Evolutionary conservation across 805 yeast genomes (phyloP).

Genomic region (Cephaloascus albidus): DNA sequence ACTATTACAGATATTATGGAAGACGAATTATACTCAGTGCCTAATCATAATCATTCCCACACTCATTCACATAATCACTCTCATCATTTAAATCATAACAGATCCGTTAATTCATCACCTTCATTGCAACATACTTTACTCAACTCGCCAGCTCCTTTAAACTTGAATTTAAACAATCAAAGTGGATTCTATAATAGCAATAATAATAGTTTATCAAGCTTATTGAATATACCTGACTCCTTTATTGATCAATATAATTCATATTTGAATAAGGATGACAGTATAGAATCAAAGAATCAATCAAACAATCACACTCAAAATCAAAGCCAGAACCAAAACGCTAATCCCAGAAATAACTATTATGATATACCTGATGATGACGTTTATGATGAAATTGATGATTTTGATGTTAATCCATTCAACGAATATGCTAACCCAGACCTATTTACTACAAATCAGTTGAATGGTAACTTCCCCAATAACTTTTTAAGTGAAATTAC

Average conservation of each 20-base stretch:
- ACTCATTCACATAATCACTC: conserved; percentile 1
- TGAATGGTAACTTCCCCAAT: conserved; percentile 1
- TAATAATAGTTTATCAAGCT: conserved; percentile 14
- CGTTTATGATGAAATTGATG: background rate
- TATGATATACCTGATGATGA: conserved; percentile 5
- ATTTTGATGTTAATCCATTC: conserved; percentile 18
- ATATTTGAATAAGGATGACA: background rate
- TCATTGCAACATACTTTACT: conserved; percentile 3
- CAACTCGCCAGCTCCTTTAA: conserved; percentile 1
- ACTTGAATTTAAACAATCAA: background rate
- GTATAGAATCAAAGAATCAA: background rate
- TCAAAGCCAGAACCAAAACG: conserved; percentile 9
- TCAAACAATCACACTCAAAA: conserved; percentile 1
- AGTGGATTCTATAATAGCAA: conserved; percentile 1
- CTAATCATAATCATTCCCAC: conserved; percentile 6
- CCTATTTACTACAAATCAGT: conserved; percentile 8
- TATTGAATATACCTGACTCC: conserved; percentile 22
- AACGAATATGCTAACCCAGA: conserved; percentile 31
- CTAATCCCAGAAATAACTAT: conserved; percentile 13
- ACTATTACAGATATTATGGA: conserved; percentile 51
- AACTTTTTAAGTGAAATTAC: conserved; percentile 2
- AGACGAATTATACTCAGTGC: conserved; percentile 43
- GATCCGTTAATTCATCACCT: background rate
- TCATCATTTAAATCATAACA: conserved; percentile 1
- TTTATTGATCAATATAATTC: conserved; percentile 15